A percentile compares a stretch with the other conserved stretches of the same genome.
These are phyloP conservation scores for Malus hybrid DNA, from an alignment of 331 rosid species.

Conservation along the genomic window DNA sequence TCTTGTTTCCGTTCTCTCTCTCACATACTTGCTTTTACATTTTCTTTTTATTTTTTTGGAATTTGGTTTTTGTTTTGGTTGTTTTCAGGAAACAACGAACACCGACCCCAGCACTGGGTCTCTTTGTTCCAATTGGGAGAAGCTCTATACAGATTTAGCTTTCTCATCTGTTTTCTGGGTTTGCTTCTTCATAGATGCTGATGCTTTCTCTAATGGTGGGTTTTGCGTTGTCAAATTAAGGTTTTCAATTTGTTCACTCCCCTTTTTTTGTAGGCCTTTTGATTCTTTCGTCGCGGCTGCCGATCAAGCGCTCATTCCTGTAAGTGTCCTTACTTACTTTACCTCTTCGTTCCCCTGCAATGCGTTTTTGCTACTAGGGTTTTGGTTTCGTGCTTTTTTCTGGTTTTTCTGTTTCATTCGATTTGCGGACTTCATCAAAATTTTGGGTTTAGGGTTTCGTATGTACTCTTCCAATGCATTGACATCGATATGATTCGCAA, in stretches of 20 bases:
- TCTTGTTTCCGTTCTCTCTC: neutral
- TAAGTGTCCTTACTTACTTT: neutral
- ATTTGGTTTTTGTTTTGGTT: neutral
- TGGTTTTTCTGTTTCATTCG: neutral
- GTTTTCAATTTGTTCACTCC: constrained; percentile 31
- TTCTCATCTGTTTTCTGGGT: constrained; percentile 6
- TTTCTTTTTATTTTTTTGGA: neutral
- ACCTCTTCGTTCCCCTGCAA: neutral
- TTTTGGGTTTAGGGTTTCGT: too few species aligned
- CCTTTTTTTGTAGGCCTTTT: neutral
- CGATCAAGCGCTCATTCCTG: neutral
- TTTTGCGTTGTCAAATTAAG: constrained; percentile 51
- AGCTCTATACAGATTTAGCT: neutral
- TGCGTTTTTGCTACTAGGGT: neutral
- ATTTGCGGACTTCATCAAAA: too few species aligned
- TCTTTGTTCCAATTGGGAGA: neutral
- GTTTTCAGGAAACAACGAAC: constrained; percentile 8
- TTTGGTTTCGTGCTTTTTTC: neutral
- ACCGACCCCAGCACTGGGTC: constrained; percentile 4
- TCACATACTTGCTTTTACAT: too few species aligned
- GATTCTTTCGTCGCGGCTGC: neutral
- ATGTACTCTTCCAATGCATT: too few species aligned
- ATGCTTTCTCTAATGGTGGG: constrained; percentile 23
- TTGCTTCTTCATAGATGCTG: constrained; percentile 9
- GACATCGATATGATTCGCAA: too few species aligned